phyloP scores from a whole-genome alignment of 2,329 filamentous ascomycete species.

The Apiospora hydei region DNA sequence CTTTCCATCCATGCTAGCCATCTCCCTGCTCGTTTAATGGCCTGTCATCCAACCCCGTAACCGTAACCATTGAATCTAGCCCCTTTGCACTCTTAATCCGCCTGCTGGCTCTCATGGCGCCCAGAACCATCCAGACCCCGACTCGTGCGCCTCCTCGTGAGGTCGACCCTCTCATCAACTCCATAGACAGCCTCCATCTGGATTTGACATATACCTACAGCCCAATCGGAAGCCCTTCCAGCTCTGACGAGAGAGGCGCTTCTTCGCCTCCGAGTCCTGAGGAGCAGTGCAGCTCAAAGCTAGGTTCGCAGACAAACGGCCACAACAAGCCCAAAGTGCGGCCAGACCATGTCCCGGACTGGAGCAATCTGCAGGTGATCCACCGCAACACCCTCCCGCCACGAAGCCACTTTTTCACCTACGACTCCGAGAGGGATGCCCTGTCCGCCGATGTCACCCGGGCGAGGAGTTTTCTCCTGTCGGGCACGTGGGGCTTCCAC shows the following conservation, averaged over 20 bases:
- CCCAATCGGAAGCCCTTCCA: neutral
- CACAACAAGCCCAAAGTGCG: conserved; percentile 29
- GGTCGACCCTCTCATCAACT: neutral
- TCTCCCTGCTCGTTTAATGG: neutral
- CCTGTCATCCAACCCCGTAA: neutral
- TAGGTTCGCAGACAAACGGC: neutral
- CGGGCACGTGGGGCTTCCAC: conserved; percentile 63
- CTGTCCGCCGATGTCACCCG: conserved; percentile 49
- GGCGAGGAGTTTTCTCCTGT: conserved; percentile 53
- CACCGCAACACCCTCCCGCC: conserved; percentile 66
- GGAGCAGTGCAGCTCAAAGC: neutral
- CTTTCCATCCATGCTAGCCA: neutral
- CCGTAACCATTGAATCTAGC: neutral
- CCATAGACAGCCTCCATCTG: conserved; percentile 17
- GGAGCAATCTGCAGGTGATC: conserved; percentile 66
- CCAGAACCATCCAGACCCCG: neutral
- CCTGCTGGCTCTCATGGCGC: neutral
- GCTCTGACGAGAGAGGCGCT: neutral
- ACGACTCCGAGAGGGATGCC: conserved; percentile 56
- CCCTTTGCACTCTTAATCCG: neutral
- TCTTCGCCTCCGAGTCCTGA: neutral
- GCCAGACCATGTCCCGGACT: conserved; percentile 56
- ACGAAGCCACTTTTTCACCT: conserved; percentile 64
- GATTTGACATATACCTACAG: neutral
- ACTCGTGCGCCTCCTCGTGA: neutral